phyloP scores from a whole-genome alignment of 2,329 filamentous ascomycete species.

The Ophiostoma sp. region DNA sequence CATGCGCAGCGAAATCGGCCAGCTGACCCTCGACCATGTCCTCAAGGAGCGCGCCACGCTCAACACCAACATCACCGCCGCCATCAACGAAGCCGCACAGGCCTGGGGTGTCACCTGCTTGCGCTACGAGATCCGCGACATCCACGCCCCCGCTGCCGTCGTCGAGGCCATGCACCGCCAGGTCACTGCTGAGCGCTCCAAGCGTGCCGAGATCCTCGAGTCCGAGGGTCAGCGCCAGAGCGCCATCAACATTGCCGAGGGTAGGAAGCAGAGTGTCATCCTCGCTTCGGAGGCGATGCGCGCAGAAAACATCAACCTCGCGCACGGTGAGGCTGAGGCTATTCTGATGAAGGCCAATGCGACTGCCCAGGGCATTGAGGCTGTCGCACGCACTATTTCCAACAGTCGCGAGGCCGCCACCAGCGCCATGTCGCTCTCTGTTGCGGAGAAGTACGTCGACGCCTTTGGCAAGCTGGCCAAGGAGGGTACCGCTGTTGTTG shows the following conservation, averaged over 20 bases:
- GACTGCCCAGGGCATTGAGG: slow-evolving; percentile 82
- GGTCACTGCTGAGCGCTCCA: slow-evolving; percentile 93
- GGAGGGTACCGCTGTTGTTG: slow-evolving; percentile 91
- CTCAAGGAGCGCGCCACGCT: slow-evolving; percentile 93
- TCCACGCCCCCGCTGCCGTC: slow-evolving; percentile 88
- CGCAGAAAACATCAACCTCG: slow-evolving; percentile 88
- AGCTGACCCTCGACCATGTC: slow-evolving; percentile 92
- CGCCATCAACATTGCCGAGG: slow-evolving; percentile 98
- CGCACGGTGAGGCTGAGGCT: slow-evolving; percentile 87
- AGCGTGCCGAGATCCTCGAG: slow-evolving; percentile 95
- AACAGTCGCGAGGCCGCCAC: slow-evolving; percentile 70
- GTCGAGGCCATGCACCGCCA: slow-evolving; percentile 98
- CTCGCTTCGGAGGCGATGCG: slow-evolving; percentile 87
- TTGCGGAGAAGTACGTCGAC: slow-evolving; percentile 94
- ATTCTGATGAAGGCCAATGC: slow-evolving; percentile 79
- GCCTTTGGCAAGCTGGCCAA: slow-evolving; percentile 89
- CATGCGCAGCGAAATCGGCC: slow-evolving; percentile 97
- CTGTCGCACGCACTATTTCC: slow-evolving; percentile 70
- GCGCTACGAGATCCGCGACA: slow-evolving; percentile 96
- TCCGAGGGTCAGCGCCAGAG: slow-evolving; percentile 95
- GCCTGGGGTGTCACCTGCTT: slow-evolving; percentile 96
- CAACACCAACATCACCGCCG: slow-evolving; percentile 97
- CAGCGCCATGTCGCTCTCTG: slow-evolving; percentile 75
- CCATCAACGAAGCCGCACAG: slow-evolving; percentile 95
- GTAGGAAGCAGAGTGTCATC: slow-evolving; percentile 94